phyloP scores from a whole-genome alignment of 129 eudicot species.

The Logfia minima region DNA sequence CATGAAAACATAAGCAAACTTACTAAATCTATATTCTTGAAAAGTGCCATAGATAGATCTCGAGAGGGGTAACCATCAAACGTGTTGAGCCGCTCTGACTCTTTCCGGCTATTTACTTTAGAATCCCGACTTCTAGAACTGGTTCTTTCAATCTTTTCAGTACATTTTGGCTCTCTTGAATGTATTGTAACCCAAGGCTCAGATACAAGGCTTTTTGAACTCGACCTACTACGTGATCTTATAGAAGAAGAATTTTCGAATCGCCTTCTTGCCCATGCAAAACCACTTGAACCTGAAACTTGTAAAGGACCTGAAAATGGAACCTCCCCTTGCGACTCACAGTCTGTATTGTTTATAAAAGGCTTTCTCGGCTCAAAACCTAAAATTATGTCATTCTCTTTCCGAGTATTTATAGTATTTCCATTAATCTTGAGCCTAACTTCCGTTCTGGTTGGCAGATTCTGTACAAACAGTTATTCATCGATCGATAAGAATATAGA shows the following conservation, averaged over 20 bases:
- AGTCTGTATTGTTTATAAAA: slow-evolving; percentile 33
- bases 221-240: slow-evolving; percentile 73
- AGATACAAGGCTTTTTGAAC: slow-evolving; percentile 66
- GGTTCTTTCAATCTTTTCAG: slow-evolving; percentile 45
- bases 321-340: slow-evolving; percentile 72
- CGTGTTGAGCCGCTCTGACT: slow-evolving; percentile 44
- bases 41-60: slow-evolving; percentile 59
- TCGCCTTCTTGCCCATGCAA: slow-evolving; percentile 94
- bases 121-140: slow-evolving; percentile 50
- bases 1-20: slow-evolving; percentile 21
- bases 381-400: slow-evolving; percentile 46
- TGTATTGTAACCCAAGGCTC: slow-evolving; percentile 56
- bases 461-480: slow-evolving; percentile 39
- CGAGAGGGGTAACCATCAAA: slow-evolving; percentile 75
- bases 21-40: slow-evolving; percentile 62
- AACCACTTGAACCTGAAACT: slow-evolving; percentile 93
- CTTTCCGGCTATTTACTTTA: slow-evolving; percentile 50
- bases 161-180: slow-evolving; percentile 40
- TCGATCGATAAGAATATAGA: slow-evolving; percentile 12
- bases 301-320: slow-evolving; percentile 76
- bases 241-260: slow-evolving; percentile 54
- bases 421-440: slow-evolving; percentile 44
- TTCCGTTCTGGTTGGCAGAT: slow-evolving; percentile 50
- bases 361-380: slow-evolving; percentile 56
- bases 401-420: slow-evolving; percentile 26